phyloP scores from a whole-genome alignment of 345 rosid genomes.

The Excoecaria cochinchinensis region DNA sequence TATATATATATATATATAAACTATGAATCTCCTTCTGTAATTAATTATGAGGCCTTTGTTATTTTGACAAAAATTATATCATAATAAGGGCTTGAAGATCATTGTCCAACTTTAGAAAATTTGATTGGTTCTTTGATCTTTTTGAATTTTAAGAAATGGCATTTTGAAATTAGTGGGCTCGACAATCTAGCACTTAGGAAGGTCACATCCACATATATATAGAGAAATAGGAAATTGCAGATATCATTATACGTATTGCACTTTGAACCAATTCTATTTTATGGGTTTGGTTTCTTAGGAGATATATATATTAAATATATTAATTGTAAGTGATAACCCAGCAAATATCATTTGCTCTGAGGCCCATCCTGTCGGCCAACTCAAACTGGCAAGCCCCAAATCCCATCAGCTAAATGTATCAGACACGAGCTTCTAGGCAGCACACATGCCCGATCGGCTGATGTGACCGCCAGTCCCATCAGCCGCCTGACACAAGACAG shows the following conservation, averaged over 20 bases:
- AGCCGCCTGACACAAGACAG: too few relatives aligned
- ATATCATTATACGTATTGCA: not conserved
- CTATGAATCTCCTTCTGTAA: not conserved
- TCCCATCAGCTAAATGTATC: too few relatives aligned
- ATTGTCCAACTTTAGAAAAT: not conserved
- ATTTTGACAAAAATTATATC: not conserved
- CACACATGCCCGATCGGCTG: too few relatives aligned
- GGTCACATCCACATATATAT: not conserved
- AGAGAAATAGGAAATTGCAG: too few relatives aligned
- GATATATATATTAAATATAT: too few relatives aligned
- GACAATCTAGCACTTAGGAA: conserved; percentile 5
- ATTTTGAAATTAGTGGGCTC: not conserved
- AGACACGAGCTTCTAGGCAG: too few relatives aligned
- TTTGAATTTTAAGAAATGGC: not conserved
- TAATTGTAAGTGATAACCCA: too few relatives aligned
- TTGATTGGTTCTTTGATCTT: not conserved
- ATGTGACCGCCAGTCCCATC: too few relatives aligned
- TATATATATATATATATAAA: too few relatives aligned
- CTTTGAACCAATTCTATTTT: not conserved
- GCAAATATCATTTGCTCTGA: too few relatives aligned
- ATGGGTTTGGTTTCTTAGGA: not conserved
- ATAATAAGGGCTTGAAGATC: not conserved
- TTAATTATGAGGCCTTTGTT: not conserved
- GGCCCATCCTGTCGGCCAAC: too few relatives aligned
- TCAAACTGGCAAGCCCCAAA: too few relatives aligned